Percentiles rank a stretch among this genome's conserved stretches.
These are phyloP conservation scores for Dendrobium huoshanense DNA, from an alignment of 106 monocot genomes.

Conservation along the genomic window DNA sequence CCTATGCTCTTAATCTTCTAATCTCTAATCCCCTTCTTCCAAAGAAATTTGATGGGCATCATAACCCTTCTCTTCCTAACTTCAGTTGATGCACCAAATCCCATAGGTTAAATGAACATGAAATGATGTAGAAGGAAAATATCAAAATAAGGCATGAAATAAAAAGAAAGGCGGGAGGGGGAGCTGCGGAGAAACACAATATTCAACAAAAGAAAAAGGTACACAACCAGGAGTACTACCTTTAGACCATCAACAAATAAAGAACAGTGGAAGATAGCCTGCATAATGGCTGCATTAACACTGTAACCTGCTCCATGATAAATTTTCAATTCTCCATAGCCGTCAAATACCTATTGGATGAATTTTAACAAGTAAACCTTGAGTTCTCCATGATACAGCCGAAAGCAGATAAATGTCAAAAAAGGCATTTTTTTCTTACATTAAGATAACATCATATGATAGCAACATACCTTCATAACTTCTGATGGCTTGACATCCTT, in stretches of 20 bases:
- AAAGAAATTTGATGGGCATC: not conserved
- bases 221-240: slow-evolving; percentile 24
- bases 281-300: slow-evolving; percentile 59
- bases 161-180: not conserved
- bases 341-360: slow-evolving; percentile 47
- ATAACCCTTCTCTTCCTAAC: not conserved
- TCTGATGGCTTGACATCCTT: slow-evolving; percentile 47
- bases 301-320: slow-evolving; percentile 78
- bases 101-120: not conserved
- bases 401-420: not conserved
- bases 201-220: not conserved
- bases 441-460: not conserved
- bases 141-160: not conserved
- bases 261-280: slow-evolving; percentile 62
- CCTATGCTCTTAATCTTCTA: not conserved
- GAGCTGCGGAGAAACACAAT: not conserved
- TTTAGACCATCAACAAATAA: slow-evolving; percentile 44
- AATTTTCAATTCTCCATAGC: slow-evolving; percentile 56
- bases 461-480: slow-evolving; percentile 39
- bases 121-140: not conserved
- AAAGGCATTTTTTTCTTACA: slow-evolving; percentile 1
- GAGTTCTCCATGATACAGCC: not conserved
- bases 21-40: not conserved
- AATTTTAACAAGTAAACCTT: slow-evolving; percentile 5
- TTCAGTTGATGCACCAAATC: not conserved